These are phyloP conservation scores for Flaveria floridana DNA, from an alignment of 140 eudicot species.

Conservation along the genomic window DNA sequence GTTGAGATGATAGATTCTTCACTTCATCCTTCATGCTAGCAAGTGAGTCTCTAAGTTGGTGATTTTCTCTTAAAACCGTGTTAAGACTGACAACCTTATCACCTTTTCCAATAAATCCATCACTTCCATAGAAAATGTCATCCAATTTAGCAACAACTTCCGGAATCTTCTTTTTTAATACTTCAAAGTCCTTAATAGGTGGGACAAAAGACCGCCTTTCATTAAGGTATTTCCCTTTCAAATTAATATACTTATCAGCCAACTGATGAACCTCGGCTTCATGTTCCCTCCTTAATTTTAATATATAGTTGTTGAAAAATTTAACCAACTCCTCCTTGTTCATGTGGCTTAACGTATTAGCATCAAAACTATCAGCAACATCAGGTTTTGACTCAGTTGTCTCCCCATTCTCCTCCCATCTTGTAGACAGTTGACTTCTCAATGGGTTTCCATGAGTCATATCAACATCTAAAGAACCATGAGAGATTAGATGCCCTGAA, in stretches of 20 bases:
- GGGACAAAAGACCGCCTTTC: constrained; percentile 49
- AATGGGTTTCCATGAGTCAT: constrained; percentile 47
- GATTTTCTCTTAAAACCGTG: constrained; percentile 58
- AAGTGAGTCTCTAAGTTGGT: constrained; percentile 51
- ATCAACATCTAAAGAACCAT: constrained; percentile 64
- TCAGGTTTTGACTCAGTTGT: constrained; percentile 39
- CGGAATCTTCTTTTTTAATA: constrained; percentile 60
- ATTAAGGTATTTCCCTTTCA: constrained; percentile 55
- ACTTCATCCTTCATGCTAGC: constrained; percentile 45
- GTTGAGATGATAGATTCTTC: constrained; percentile 44
- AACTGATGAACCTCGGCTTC: constrained; percentile 52
- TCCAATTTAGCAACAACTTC: constrained; percentile 67
- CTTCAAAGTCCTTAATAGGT: constrained; percentile 58
- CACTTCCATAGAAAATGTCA: constrained; percentile 46
- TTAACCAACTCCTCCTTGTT: constrained; percentile 42
- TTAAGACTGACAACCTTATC: constrained; percentile 39
- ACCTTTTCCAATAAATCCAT: constrained; percentile 37
- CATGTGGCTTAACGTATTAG: constrained; percentile 57
- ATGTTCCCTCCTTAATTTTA: constrained; percentile 58
- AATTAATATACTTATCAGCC: constrained; percentile 50
- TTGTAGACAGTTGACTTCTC: constrained; percentile 42
- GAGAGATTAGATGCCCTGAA: constrained; percentile 47
- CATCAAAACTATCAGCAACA: constrained; percentile 55
- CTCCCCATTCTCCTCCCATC: constrained; percentile 60
- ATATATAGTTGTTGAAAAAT: constrained; percentile 43